phyloP scores from a whole-genome alignment of 139 green algal species.

The Nannochloris sp. region DNA sequence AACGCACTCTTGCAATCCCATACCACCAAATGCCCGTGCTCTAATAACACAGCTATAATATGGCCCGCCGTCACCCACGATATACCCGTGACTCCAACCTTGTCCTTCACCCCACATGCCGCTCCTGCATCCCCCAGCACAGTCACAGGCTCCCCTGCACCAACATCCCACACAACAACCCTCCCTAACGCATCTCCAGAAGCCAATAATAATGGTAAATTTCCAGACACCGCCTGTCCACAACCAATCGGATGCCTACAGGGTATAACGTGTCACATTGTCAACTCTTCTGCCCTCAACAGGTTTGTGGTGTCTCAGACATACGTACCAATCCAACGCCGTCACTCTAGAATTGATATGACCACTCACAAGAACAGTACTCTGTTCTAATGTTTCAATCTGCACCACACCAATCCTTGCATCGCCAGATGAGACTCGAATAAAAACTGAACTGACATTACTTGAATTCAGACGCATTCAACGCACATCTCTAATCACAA shows the following conservation, averaged over 20 bases:
- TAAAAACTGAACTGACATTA: background rate
- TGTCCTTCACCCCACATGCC: background rate
- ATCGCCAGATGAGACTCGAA: background rate
- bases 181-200: slow-evolving; percentile 59
- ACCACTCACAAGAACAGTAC: background rate
- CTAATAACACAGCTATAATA: slow-evolving; percentile 59
- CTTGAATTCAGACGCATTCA: background rate
- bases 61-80: slow-evolving; percentile 48
- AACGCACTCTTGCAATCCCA: slow-evolving; percentile 49
- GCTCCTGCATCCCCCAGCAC: slow-evolving; percentile 41
- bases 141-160: slow-evolving; percentile 23
- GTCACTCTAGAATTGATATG: slow-evolving; percentile 39
- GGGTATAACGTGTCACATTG: too few species aligned
- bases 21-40: slow-evolving; percentile 52
- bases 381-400: slow-evolving; percentile 37
- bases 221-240: background rate
- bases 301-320: background rate
- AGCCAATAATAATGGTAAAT: slow-evolving; percentile 42
- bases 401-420: slow-evolving; percentile 4
- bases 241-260: slow-evolving; percentile 4
- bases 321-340: slow-evolving; percentile 49
- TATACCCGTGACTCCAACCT: slow-evolving; percentile 24
- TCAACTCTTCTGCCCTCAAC: background rate
- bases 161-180: slow-evolving; percentile 70
- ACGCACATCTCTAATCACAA: slow-evolving; percentile 48